Percentiles rank a stretch among this genome's conserved stretches.
Conservation (phyloP, 1,284 basidiomycete species). For the Ceratobasidium sp. region DNA sequence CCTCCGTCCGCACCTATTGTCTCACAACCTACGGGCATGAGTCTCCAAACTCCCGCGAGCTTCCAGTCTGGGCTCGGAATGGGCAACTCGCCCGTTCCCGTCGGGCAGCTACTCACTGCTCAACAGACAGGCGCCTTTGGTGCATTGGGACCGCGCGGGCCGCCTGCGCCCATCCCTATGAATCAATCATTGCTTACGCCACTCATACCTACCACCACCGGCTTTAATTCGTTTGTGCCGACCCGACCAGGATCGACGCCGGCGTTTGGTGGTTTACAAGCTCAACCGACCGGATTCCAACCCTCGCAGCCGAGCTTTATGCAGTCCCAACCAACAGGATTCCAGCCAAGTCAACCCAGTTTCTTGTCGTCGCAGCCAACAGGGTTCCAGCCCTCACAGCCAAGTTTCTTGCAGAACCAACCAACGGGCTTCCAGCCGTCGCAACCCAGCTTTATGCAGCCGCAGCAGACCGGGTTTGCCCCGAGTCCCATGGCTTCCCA, state of each 20-base stretch:
- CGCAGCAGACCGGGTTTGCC: constrained; percentile 51
- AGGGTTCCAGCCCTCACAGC: constrained; percentile 59
- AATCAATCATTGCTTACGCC: constrained; percentile 92
- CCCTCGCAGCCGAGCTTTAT: constrained; percentile 50
- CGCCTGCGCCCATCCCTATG: constrained; percentile 89
- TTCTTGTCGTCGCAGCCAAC: constrained; percentile 70
- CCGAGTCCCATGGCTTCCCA: constrained; percentile 50
- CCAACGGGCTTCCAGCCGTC: constrained; percentile 50
- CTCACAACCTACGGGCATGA: constrained; percentile 52
- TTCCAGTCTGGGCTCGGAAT: constrained; percentile 79
- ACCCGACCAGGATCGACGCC: constrained; percentile 66
- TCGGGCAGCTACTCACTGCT: constrained; percentile 74
- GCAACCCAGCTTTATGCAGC: constrained; percentile 40
- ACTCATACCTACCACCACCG: constrained; percentile 86
- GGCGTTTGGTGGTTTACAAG: constrained; percentile 38
- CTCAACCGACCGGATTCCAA: constrained; percentile 52
- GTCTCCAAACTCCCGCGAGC: constrained; percentile 60
- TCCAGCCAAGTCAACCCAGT: constrained; percentile 64
- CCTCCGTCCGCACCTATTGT: constrained; percentile 50
- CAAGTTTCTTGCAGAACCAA: constrained; percentile 47
- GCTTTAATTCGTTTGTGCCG: constrained; percentile 84
- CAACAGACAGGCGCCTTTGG: constrained; percentile 70
- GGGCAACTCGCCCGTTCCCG: constrained; percentile 74
- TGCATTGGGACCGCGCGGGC: constrained; percentile 76
- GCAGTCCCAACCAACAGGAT: constrained; percentile 58